phyloP scores from a whole-genome alignment of 495 filamentous ascomycete species.

The Staphylotrichum longicolle region DNA sequence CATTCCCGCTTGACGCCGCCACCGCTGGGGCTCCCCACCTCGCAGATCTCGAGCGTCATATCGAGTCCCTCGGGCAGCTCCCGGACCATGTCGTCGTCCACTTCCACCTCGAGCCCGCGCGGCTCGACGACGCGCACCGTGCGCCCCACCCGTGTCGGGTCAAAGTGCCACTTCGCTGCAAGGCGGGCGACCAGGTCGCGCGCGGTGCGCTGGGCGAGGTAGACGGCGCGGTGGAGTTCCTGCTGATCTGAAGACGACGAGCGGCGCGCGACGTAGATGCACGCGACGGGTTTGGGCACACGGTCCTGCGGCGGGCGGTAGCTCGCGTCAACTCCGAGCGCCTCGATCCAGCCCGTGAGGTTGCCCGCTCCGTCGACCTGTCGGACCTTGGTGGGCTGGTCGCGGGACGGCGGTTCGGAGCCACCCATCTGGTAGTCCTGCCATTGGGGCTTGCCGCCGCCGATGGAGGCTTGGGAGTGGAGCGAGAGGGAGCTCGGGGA shows the following conservation, averaged over 20 bases:
- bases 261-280: slow-evolving; percentile 75
- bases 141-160: slow-evolving; percentile 64
- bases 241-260: too few species aligned
- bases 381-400: slow-evolving; percentile 47
- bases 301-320: slow-evolving; percentile 80
- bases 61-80: slow-evolving; percentile 89
- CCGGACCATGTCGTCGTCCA: slow-evolving; percentile 89
- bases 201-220: slow-evolving; percentile 72
- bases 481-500: slow-evolving; percentile 63
- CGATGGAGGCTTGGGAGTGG: slow-evolving; percentile 49
- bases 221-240: slow-evolving; percentile 81
- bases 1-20: slow-evolving; percentile 48
- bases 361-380: slow-evolving; percentile 52
- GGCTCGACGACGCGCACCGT: slow-evolving; percentile 63
- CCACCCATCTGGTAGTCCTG: slow-evolving; percentile 44
- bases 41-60: slow-evolving; percentile 59
- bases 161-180: slow-evolving; percentile 73
- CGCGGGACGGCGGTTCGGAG: slow-evolving; percentile 38
- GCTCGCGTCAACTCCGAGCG: slow-evolving; percentile 77
- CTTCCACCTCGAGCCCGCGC: slow-evolving; percentile 73
- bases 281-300: slow-evolving; percentile 69
- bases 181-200: slow-evolving; percentile 68
- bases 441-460: slow-evolving; percentile 50
- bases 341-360: slow-evolving; percentile 82
- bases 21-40: slow-evolving; percentile 35